Conservation (phyloP, 352 stramenopile species). For the Phytophthora megakarya region DNA sequence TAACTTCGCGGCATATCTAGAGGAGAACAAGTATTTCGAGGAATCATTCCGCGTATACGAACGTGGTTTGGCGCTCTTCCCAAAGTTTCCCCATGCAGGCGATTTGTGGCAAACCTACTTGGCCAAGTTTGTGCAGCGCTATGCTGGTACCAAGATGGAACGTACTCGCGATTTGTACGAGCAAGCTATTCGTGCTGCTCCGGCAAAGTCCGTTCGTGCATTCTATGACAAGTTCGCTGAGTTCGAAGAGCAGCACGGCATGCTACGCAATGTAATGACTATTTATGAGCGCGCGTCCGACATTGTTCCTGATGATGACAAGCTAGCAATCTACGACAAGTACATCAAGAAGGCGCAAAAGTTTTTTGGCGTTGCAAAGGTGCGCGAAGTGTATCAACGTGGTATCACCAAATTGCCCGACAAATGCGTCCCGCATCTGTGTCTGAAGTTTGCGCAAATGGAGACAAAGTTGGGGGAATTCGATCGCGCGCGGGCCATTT, state of each 20-base stretch:
- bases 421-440: constrained; percentile 90
- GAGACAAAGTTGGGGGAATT: constrained; percentile 97
- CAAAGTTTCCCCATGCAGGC: constrained; percentile 93
- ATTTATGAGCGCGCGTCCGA: constrained; percentile 96
- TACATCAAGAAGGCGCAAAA: constrained; percentile 96
- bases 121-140: constrained; percentile 94
- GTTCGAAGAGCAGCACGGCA: constrained; percentile 97
- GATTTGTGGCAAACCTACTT: constrained; percentile 98
- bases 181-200: constrained; percentile 86
- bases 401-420: constrained; percentile 95
- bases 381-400: constrained; percentile 96
- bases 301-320: constrained; percentile 87
- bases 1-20: constrained; percentile 96
- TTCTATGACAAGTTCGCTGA: constrained; percentile 90
- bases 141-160: constrained; percentile 96
- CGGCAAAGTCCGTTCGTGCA: constrained; percentile 86
- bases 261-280: constrained; percentile 95
- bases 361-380: constrained; percentile 96
- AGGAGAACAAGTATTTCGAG: constrained; percentile 98
- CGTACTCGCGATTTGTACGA: constrained; percentile 97
- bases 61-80: constrained; percentile 75
- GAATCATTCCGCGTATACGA: constrained; percentile 96
- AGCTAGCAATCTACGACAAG: constrained; percentile 92
- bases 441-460: constrained; percentile 96
- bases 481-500: constrained; percentile 95